Conservation (phyloP, 2,329 filamentous ascomycete genomes). For the Cryphonectria japonica region DNA sequence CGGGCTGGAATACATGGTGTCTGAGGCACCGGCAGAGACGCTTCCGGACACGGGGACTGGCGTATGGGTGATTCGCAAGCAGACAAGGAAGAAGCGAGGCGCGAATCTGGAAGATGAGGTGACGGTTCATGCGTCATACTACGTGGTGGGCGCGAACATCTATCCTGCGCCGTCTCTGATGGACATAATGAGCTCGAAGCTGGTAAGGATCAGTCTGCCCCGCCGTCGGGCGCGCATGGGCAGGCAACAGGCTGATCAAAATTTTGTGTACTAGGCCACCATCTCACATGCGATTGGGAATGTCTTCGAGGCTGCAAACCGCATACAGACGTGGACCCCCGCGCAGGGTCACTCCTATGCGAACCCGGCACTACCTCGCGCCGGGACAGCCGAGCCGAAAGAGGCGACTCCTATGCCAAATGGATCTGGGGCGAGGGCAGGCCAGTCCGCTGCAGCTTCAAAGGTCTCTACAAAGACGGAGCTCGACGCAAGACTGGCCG, state of each 20-base stretch:
- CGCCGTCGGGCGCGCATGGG: not conserved
- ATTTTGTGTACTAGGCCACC: constrained; percentile 46
- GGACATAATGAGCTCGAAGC: constrained; percentile 61
- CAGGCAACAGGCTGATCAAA: constrained; percentile 13
- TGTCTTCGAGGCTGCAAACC: constrained; percentile 54
- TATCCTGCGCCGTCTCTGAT: constrained; percentile 67
- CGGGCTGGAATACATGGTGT: constrained; percentile 69
- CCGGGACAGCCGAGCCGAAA: constrained; percentile 47
- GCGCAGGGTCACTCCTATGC: constrained; percentile 58
- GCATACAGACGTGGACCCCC: constrained; percentile 58
- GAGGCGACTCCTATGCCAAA: constrained; percentile 54
- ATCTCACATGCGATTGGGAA: constrained; percentile 60
- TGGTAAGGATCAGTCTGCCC: constrained; percentile 47
- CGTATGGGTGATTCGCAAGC: constrained; percentile 72
- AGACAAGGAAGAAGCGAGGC: constrained; percentile 60
- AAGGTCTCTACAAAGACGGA: constrained; percentile 45
- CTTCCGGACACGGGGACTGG: constrained; percentile 64
- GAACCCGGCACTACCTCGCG: constrained; percentile 39
- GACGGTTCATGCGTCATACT: constrained; percentile 63
- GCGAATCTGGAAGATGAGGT: constrained; percentile 61
- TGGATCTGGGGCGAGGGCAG: constrained; percentile 34
- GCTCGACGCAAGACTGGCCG: constrained; percentile 52
- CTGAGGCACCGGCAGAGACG: constrained; percentile 66
- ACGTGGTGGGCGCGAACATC: constrained; percentile 67
- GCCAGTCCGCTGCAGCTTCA: constrained; percentile 32